A percentile compares a stretch with the other conserved stretches of the same genome.
Conservation (phyloP, 2,329 filamentous ascomycete species). For the Hirsutella rhossiliensis region DNA sequence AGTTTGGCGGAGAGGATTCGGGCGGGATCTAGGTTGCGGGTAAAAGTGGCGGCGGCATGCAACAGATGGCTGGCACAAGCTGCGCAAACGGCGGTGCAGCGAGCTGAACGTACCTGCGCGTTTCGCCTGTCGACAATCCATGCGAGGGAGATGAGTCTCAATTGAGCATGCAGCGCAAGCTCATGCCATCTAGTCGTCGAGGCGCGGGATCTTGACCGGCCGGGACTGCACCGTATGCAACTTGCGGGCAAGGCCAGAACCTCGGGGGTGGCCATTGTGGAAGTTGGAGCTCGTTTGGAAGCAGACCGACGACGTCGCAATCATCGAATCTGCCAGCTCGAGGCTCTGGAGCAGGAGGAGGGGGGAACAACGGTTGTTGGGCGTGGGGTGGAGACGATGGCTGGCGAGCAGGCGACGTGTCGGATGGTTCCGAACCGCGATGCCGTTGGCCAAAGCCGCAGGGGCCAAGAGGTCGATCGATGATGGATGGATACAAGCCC, state of each 20-base stretch:
- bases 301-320: constrained; percentile 28
- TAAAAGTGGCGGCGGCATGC: too few species aligned
- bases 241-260: constrained; percentile 30
- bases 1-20: too few species aligned
- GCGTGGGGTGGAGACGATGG: too few species aligned
- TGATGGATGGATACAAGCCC: too few species aligned
- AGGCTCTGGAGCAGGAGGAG: too few species aligned
- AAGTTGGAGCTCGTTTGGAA: constrained; percentile 31
- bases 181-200: constrained; percentile 16
- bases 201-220: constrained; percentile 20
- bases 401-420: too few species aligned
- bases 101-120: constrained; percentile 3
- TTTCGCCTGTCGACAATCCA: constrained; percentile 20
- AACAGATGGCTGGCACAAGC: not conserved
- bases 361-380: too few species aligned
- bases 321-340: constrained; percentile 34
- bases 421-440: too few species aligned
- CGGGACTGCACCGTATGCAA: constrained; percentile 28
- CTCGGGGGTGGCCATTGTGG: constrained; percentile 42
- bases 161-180: constrained; percentile 18
- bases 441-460: too few species aligned
- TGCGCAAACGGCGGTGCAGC: not conserved
- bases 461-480: too few species aligned
- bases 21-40: too few species aligned
- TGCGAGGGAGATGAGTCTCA: constrained; percentile 26